Evolutionary conservation across 352 stramenopile genomes (phyloP).

Genomic region (Pythium rishiriense): DNA sequence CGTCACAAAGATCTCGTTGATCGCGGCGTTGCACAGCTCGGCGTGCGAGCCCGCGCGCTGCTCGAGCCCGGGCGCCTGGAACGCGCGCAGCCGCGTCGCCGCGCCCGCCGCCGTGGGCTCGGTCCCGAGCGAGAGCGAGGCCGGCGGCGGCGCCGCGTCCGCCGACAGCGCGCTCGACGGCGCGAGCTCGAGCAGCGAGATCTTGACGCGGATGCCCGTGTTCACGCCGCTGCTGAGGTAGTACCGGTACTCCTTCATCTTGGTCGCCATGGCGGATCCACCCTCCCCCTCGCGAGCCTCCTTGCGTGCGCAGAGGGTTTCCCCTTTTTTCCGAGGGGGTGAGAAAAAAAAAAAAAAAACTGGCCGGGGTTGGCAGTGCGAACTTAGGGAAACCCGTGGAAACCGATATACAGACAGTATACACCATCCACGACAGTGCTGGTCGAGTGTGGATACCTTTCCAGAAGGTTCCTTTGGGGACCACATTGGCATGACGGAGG

Average conservation of each 20-base stretch:
- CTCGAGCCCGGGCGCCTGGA: conserved; percentile 43
- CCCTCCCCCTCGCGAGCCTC: no score
- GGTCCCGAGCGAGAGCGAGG: conserved; percentile 14
- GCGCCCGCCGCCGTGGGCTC: conserved; percentile 9
- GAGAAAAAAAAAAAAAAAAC: background rate
- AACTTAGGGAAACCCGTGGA: background rate
- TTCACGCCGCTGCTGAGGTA: conserved; percentile 87
- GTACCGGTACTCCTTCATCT: conserved; percentile 89
- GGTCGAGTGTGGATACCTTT: no score
- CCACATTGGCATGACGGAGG: background rate
- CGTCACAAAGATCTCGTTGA: conserved; percentile 88
- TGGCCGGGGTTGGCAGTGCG: background rate
- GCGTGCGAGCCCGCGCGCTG: conserved; percentile 62
- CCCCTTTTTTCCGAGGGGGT: background rate
- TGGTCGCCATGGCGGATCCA: conserved; percentile 57
- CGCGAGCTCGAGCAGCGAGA: conserved; percentile 75
- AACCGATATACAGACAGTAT: background rate
- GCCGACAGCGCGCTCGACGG: conserved; percentile 29
- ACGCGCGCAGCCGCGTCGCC: conserved; percentile 27
- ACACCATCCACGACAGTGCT: no score
- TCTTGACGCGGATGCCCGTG: conserved; percentile 76
- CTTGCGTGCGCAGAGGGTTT: background rate
- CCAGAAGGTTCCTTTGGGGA: background rate
- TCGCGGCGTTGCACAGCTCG: conserved; percentile 76
- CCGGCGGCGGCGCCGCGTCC: conserved; percentile 13